phyloP scores from a whole-genome alignment of 768 basidiomycete species.

The Leccinellum rugosiceps region DNA sequence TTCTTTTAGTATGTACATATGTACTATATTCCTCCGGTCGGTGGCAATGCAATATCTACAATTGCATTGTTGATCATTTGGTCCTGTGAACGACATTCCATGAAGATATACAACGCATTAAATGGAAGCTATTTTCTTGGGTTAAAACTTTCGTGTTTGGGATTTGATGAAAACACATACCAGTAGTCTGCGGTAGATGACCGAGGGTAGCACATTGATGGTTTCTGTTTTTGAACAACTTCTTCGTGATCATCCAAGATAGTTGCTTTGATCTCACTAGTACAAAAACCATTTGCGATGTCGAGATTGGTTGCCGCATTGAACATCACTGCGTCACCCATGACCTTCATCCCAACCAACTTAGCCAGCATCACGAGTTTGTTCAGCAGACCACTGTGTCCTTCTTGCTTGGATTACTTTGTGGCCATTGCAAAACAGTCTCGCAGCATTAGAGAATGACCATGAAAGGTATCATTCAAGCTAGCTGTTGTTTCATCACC shows the following conservation, averaged over 20 bases:
- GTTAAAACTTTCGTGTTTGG: not conserved
- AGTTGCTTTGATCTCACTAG: not conserved
- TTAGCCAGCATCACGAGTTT: not conserved
- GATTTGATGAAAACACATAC: not conserved
- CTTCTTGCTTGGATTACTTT: not conserved
- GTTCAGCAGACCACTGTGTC: not conserved
- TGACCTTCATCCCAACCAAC: not conserved
- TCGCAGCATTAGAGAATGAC: not conserved
- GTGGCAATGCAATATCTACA: not conserved
- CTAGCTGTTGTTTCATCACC: too few species aligned
- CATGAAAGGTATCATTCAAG: not conserved
- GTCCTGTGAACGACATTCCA: not conserved
- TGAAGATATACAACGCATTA: not conserved
- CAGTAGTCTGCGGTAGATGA: too few species aligned
- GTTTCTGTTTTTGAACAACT: not conserved
- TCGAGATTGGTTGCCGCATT: not conserved
- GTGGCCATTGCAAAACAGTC: not conserved
- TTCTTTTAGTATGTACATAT: too few species aligned
- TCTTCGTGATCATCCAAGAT: not conserved
- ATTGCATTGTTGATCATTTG: not conserved
- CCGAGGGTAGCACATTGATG: not conserved
- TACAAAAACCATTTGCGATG: not conserved
- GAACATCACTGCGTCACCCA: not conserved
- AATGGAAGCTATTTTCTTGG: not conserved
- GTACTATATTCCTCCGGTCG: not conserved